Base-by-base conservation (phyloP, 2,329 filamentous ascomycete genomes). In the Dothideomycetes sp. region DNA sequence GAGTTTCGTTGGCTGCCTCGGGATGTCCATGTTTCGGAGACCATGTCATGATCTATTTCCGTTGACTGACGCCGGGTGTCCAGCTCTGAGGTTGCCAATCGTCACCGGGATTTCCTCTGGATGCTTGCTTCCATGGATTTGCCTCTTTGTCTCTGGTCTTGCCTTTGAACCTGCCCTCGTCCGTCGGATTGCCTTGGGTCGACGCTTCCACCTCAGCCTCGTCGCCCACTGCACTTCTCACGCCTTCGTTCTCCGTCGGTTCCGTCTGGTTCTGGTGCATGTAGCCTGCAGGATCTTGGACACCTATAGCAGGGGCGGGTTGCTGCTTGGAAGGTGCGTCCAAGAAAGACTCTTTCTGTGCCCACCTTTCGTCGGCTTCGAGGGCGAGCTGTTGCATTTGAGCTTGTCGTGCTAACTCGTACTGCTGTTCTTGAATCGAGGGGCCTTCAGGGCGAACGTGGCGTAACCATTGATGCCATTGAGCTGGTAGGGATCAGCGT, bases 391-490 rank as follows among this genome's bases (percentile, higher is more conserved):
- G 53, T 54, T 77, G 78, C 51, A 80, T 70, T 44, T 67, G 67
- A n/a, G 63, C 59, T 53, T 76, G 75, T 19, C 77, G 66, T 23
- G 67, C 49, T 32, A 78, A 47, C 44, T 81, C 76, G 33, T 67
- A 61, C 46, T 69, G 67, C 51, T 80, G 77, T 57, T 81, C 77
- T 49, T 69, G 53, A 35, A 80, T 54, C 2, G 68, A 66, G 1
- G 77, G 77, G 3, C 77, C 63, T 12, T 71, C 62, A 37, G 61
- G 51, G 31, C 77, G 73, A 8, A 76, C 74, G 49, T 79, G 68
- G 51, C 77, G 74, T 18, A 81, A 71, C 77, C 77, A 81, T 62
- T 80, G 77, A 53, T 78, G 74, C 77, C 77, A 81, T 69, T 76
- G 73, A 38, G 76, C 72, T 76, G 55, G 13, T n/a, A 12, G 4